Conservation (phyloP, 164 flowering plant genomes). For the Liriodendron chinense region DNA sequence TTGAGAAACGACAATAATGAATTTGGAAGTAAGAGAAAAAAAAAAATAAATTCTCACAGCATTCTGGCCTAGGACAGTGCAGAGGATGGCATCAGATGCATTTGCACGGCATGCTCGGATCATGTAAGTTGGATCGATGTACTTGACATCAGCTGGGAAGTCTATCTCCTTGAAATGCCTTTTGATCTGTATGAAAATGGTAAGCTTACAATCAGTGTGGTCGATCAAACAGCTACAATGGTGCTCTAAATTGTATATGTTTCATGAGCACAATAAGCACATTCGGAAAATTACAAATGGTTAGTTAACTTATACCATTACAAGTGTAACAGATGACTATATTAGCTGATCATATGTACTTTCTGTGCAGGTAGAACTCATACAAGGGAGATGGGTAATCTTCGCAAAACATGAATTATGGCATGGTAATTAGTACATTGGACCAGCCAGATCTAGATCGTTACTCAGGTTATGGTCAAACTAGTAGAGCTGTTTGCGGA, state of each 20-base stretch:
- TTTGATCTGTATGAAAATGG: conserved; percentile 32
- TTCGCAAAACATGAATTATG: no score
- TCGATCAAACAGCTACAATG: neutral
- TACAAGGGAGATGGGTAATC: no score
- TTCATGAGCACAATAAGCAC: neutral
- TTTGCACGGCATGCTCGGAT: conserved; percentile 50
- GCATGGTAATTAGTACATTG: no score
- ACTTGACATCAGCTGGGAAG: conserved; percentile 42
- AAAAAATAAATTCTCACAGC: conserved; percentile 29
- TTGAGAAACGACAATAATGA: neutral
- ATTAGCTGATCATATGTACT: neutral
- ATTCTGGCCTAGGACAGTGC: conserved; percentile 56
- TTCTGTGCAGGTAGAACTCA: neutral
- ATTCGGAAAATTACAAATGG: no score
- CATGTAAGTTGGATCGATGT: conserved; percentile 53
- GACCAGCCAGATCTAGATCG: no score
- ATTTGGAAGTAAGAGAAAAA: neutral
- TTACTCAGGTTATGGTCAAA: no score
- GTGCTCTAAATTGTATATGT: neutral
- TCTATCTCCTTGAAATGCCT: conserved; percentile 34
- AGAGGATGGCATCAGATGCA: conserved; percentile 53
- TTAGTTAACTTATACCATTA: neutral
- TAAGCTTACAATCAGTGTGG: neutral
- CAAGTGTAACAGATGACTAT: neutral
- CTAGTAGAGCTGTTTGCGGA: no score